Percentiles rank a stretch among this genome's conserved stretches.
phyloP scores from a whole-genome alignment of 2,329 filamentous ascomycete species.

The Hypoxylon sp. region DNA sequence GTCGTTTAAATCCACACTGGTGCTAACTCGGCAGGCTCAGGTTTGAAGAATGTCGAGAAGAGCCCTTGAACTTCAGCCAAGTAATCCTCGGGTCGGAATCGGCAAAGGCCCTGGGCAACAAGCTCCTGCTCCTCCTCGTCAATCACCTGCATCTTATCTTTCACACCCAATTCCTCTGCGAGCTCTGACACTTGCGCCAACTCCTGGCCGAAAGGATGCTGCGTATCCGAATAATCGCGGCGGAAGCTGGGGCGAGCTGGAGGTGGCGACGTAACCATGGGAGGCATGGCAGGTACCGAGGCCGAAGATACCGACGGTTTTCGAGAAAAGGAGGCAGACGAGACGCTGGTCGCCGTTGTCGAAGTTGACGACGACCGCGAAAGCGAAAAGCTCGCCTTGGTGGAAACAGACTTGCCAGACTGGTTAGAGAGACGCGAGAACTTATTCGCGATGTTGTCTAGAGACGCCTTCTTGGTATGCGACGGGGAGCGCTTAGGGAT shows the following conservation, averaged over 20 bases:
- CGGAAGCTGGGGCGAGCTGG: slow-evolving; percentile 48
- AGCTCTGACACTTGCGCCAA: slow-evolving; percentile 93
- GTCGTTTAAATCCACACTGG: slow-evolving; percentile 66
- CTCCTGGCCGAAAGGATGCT: slow-evolving; percentile 86
- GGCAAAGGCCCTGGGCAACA: slow-evolving; percentile 76
- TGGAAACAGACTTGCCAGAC: slow-evolving; percentile 67
- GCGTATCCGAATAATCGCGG: slow-evolving; percentile 49
- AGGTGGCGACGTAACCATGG: slow-evolving; percentile 54
- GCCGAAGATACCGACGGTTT: slow-evolving; percentile 52
- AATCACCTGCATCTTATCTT: slow-evolving; percentile 70
- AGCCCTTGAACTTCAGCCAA: slow-evolving; percentile 82
- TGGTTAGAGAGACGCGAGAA: slow-evolving; percentile 67
- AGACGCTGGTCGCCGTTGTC: slow-evolving; percentile 66
- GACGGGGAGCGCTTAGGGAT: slow-evolving; percentile 86
- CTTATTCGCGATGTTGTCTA: slow-evolving; percentile 80
- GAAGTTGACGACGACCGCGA: slow-evolving; percentile 72
- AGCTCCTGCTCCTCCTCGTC: slow-evolving; percentile 84
- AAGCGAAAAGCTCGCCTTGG: slow-evolving; percentile 70
- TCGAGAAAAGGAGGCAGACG: slow-evolving; percentile 55
- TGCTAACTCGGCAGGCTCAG: slow-evolving; percentile 52
- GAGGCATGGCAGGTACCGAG: slow-evolving; percentile 54
- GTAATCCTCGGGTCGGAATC: slow-evolving; percentile 87
- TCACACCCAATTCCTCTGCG: slow-evolving; percentile 85
- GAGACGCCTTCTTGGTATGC: slow-evolving; percentile 87
- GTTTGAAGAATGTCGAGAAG: slow-evolving; percentile 71